Percentiles rank a stretch among this genome's conserved stretches.
These are phyloP conservation scores for Primulina huaijiensis DNA, from an alignment of 257 asterid genomes.

Conservation along the genomic window DNA sequence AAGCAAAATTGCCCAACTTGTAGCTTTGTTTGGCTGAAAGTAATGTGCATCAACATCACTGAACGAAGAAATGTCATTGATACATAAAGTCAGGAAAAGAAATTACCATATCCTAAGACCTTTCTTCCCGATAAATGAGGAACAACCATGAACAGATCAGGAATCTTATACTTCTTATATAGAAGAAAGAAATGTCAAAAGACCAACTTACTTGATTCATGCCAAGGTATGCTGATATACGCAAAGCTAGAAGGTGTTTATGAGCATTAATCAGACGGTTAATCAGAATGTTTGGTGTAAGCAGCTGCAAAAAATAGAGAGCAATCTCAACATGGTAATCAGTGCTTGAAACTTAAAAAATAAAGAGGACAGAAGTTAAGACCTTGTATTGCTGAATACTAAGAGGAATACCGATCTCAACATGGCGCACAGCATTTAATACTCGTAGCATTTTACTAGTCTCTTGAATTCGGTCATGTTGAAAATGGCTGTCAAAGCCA, in stretches of 20 bases:
- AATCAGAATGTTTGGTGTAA: slow-evolving; percentile 81
- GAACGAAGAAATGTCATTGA: slow-evolving; percentile 10
- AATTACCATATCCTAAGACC: slow-evolving; percentile 3
- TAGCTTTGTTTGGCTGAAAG: slow-evolving; percentile 17
- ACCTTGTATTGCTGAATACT: slow-evolving; percentile 98
- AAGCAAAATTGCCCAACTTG: neutral
- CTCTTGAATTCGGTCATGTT: slow-evolving; percentile 82
- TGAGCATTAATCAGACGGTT: slow-evolving; percentile 88
- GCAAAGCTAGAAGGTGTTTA: slow-evolving; percentile 76
- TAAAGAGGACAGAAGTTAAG: slow-evolving; percentile 19
- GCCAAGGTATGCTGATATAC: slow-evolving; percentile 80
- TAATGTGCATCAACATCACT: slow-evolving; percentile 11
- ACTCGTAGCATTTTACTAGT: slow-evolving; percentile 81
- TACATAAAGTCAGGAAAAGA: slow-evolving; percentile 9
- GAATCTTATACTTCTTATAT: neutral
- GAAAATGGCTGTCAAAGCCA: slow-evolving; percentile 94
- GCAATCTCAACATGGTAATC: slow-evolving; percentile 17
- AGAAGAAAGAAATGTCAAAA: slow-evolving; percentile 4
- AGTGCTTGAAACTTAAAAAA: slow-evolving; percentile 15
- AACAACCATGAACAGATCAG: slow-evolving; percentile 1
- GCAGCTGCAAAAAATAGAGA: slow-evolving; percentile 50
- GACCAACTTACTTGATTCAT: slow-evolving; percentile 67
- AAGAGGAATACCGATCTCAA: slow-evolving; percentile 78
- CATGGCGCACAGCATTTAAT: slow-evolving; percentile 78
- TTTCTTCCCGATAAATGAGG: slow-evolving; percentile 2